A percentile compares a stretch with the other conserved stretches of the same genome.
Evolutionary conservation across 2,329 filamentous ascomycete genomes (phyloP).

Genomic region (Microdochium trichocladiopsis): DNA sequence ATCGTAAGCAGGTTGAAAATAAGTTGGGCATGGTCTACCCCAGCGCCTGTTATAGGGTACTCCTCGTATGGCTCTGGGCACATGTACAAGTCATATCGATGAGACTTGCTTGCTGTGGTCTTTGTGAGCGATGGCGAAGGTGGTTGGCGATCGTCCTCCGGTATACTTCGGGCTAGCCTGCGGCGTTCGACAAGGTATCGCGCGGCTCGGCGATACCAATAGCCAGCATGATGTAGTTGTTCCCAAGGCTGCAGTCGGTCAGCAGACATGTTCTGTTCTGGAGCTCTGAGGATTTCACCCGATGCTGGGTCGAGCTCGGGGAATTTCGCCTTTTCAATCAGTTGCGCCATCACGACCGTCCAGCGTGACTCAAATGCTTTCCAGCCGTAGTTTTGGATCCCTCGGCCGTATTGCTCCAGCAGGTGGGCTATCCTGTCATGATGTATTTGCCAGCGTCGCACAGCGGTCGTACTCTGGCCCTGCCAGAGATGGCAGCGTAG

Average conservation of each 20-base stretch:
- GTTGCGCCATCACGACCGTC: conserved; percentile 54
- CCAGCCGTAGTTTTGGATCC: conserved; percentile 87
- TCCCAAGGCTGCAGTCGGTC: conserved; percentile 59
- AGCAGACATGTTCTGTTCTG: conserved; percentile 51
- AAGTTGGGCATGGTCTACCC: conserved; percentile 47
- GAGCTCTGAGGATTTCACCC: conserved; percentile 39
- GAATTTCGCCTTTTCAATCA: conserved; percentile 48
- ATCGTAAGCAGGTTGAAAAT: conserved; percentile 45
- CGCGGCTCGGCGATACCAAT: conserved; percentile 58
- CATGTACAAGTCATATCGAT: conserved; percentile 59
- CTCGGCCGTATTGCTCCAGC: conserved; percentile 75
- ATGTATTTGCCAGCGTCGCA: conserved; percentile 74
- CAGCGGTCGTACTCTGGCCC: conserved; percentile 70
- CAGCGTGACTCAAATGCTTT: conserved; percentile 84
- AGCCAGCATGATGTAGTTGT: conserved; percentile 57
- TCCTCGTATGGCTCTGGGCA: conserved; percentile 58
- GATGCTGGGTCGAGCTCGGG: conserved; percentile 39
- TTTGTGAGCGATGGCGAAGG: conserved; percentile 41
- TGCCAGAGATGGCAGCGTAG: conserved; percentile 79
- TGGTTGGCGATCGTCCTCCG: conserved; percentile 49
- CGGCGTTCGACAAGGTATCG: conserved; percentile 48
- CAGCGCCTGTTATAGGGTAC: conserved; percentile 40
- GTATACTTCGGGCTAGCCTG: conserved; percentile 45
- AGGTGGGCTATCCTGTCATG: conserved; percentile 67
- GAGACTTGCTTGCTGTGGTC: conserved; percentile 39